Conservation (phyloP, 2,329 filamentous ascomycete genomes). For the Dactylellina haptotyla region DNA sequence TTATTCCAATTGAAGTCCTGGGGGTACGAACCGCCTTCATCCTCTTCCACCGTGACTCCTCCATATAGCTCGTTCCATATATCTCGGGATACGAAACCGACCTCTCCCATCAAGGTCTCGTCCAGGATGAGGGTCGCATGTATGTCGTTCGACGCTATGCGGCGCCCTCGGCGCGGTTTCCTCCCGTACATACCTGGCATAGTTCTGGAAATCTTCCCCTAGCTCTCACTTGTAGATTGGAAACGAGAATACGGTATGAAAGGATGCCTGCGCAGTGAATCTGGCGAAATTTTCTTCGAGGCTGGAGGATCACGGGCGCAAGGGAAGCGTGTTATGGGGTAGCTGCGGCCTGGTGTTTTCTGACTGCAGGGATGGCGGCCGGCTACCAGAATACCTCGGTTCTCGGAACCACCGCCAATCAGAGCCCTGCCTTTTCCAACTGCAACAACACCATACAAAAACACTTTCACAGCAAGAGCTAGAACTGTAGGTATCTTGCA, state of each 20-base stretch:
- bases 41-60: constrained; percentile 63
- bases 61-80: constrained; percentile 84
- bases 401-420: constrained; percentile 27
- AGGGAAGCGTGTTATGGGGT: constrained; percentile 42
- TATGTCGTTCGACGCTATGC: constrained; percentile 68
- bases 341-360: constrained; percentile 41
- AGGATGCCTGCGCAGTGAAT: constrained; percentile 1
- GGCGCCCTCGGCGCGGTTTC: constrained; percentile 59
- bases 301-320: constrained; percentile 37
- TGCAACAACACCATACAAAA: too few species aligned
- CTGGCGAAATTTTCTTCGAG: constrained; percentile 5
- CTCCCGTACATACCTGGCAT: constrained; percentile 43
- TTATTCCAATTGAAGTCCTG: neutral
- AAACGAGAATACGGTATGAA: neutral
- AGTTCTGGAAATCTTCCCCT: constrained; percentile 64
- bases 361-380: constrained; percentile 16
- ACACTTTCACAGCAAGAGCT: too few species aligned
- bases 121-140: constrained; percentile 81
- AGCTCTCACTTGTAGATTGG: neutral
- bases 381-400: constrained; percentile 31
- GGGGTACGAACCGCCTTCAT: constrained; percentile 63
- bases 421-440: constrained; percentile 22
- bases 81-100: constrained; percentile 86
- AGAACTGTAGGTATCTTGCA: too few species aligned
- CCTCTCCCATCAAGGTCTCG: constrained; percentile 83